Evolutionary conservation across 2,329 filamentous ascomycete genomes (phyloP).

Genomic region (Byssoonygena ceratinophila): DNA sequence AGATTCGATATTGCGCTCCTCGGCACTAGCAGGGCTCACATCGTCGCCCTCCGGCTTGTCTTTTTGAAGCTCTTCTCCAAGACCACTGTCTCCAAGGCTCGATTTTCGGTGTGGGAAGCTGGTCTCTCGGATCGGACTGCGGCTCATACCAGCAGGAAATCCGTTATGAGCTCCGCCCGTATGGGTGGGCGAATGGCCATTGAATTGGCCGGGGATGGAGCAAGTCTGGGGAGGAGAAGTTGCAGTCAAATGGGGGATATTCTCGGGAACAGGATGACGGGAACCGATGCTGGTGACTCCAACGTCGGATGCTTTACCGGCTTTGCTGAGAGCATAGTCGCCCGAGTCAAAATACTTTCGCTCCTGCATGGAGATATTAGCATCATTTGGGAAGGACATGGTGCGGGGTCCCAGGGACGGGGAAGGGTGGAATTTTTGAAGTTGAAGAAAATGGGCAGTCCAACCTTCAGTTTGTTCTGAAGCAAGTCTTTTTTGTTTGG

Average conservation of each 20-base stretch:
- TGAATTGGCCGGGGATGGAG: conserved; percentile 22
- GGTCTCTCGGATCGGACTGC: conserved; percentile 81
- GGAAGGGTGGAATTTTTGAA: not conserved
- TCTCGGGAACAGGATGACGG: conserved; percentile 87
- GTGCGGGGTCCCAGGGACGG: not conserved
- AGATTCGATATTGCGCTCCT: conserved; percentile 19
- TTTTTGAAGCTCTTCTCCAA: conserved; percentile 20
- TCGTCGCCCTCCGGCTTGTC: conserved; percentile 32
- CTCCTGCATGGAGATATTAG: conserved; percentile 45
- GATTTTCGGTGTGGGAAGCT: conserved; percentile 78
- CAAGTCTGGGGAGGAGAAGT: conserved; percentile 40
- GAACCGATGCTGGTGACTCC: conserved; percentile 89
- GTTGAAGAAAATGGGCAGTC: conserved; percentile 11
- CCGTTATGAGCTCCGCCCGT: conserved; percentile 21
- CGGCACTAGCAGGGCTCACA: conserved; percentile 34
- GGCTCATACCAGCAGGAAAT: conserved; percentile 35
- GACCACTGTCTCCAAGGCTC: conserved; percentile 45
- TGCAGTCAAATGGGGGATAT: conserved; percentile 79
- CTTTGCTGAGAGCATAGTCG: conserved; percentile 93
- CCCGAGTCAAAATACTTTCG: conserved; percentile 98
- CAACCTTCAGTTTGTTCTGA: conserved; percentile 87
- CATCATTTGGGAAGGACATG: not conserved
- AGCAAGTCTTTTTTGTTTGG: conserved; percentile 92
- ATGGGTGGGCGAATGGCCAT: conserved; percentile 25
- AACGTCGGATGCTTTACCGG: conserved; percentile 87